Evolutionary conservation across 2,329 filamentous ascomycete genomes (phyloP).

Genomic region (Clonostachys solani): DNA sequence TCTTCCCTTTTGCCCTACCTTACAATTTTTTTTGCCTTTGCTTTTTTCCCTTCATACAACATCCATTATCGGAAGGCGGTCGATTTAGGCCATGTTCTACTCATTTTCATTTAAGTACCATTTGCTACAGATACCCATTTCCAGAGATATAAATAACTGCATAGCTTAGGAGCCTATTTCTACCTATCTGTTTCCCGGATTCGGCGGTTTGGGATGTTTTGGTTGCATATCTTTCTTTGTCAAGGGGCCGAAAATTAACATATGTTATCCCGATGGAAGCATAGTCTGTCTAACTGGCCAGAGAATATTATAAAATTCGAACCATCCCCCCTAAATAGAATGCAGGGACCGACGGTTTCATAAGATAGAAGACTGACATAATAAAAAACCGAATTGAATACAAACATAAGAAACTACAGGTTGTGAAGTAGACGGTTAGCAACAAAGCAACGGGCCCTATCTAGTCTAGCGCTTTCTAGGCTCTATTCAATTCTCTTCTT

Average conservation of each 20-base stretch:
- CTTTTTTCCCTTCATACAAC: background rate
- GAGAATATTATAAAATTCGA: too few relatives aligned
- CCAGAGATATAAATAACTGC: background rate
- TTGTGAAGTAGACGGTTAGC: background rate
- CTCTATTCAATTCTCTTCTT: constrained; percentile 93
- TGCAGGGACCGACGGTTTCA: constrained; percentile 3
- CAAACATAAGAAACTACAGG: constrained; percentile 1
- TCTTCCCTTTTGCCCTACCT: constrained; percentile 5
- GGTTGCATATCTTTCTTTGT: background rate
- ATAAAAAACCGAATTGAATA: background rate
- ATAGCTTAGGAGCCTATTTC: background rate
- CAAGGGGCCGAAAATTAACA: too few relatives aligned
- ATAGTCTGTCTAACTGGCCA: too few relatives aligned
- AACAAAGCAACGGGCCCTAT: background rate
- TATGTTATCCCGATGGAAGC: too few relatives aligned
- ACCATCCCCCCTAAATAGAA: background rate
- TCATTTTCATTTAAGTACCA: background rate
- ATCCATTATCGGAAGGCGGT: too few relatives aligned
- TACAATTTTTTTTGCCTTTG: constrained; percentile 3
- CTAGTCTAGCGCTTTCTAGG: background rate
- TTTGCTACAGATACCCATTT: constrained; percentile 8
- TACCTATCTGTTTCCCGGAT: background rate
- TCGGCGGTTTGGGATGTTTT: background rate
- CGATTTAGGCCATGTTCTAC: too few relatives aligned
- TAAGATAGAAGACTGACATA: background rate